These are phyloP conservation scores for Amborella trichopoda DNA, from an alignment of 164 flowering plant species.

Conservation along the genomic window DNA sequence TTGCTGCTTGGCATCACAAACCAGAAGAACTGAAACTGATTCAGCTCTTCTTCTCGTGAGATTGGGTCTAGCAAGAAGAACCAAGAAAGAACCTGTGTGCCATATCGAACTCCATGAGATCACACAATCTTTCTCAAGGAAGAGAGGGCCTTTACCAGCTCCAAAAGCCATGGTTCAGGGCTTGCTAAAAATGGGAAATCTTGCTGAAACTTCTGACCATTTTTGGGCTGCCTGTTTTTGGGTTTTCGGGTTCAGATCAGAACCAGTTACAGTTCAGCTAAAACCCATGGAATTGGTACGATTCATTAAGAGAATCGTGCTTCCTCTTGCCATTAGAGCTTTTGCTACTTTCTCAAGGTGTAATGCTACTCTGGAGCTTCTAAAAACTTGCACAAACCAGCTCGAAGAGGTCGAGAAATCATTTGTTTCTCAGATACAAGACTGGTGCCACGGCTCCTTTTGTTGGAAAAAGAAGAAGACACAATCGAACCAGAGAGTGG, in stretches of 20 bases:
- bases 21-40: constrained; percentile 52
- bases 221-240: constrained; percentile 81
- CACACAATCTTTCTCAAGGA: constrained; percentile 42
- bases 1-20: constrained; percentile 24
- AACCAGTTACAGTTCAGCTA: constrained; percentile 63
- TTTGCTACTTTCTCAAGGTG: constrained; percentile 73
- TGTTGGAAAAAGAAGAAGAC: constrained; percentile 59
- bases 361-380: constrained; percentile 70
- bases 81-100: constrained; percentile 34
- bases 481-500: constrained; percentile 38
- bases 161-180: constrained; percentile 61
- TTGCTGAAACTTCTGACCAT: constrained; percentile 40
- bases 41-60: constrained; percentile 56
- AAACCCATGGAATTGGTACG: constrained; percentile 59
- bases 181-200: constrained; percentile 43
- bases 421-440: constrained; percentile 75
- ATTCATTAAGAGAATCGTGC: constrained; percentile 60
- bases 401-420: constrained; percentile 86
- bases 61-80: constrained; percentile 62
- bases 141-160: constrained; percentile 34
- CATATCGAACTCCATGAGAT: constrained; percentile 68
- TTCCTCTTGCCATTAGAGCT: constrained; percentile 65
- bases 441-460: constrained; percentile 66
- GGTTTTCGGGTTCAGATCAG: constrained; percentile 80
- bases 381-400: constrained; percentile 76